Conservation (phyloP, 148 eudicot genomes). For the Chenopodium berlandieri region DNA sequence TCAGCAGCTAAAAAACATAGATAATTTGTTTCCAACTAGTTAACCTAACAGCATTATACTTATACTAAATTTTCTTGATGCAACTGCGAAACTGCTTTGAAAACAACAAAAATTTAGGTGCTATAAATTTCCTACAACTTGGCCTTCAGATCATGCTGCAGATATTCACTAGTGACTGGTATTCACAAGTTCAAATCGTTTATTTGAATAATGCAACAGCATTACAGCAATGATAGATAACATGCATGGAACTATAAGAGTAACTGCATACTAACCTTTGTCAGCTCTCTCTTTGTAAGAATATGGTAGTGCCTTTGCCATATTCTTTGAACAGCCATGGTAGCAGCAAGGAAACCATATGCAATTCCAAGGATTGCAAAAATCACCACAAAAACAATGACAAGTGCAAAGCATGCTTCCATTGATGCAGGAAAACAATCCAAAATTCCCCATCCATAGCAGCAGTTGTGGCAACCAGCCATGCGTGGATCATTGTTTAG, state of each 20-base stretch:
- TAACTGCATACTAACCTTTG: constrained; percentile 50
- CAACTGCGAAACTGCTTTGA: not conserved
- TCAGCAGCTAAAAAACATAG: not conserved
- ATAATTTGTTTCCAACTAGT: not conserved
- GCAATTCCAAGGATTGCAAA: constrained; percentile 91
- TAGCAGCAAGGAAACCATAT: constrained; percentile 84
- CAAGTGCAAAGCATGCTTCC: constrained; percentile 84
- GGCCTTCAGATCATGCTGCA: not conserved
- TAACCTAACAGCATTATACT: not conserved
- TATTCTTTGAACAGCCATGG: constrained; percentile 82
- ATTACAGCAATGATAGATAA: not conserved
- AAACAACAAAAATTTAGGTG: not conserved
- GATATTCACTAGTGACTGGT: not conserved
- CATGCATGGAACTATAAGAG: not conserved
- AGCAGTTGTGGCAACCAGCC: constrained; percentile 91
- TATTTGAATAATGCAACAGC: not conserved
- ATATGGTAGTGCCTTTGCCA: constrained; percentile 98
- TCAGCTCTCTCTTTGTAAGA: constrained; percentile 85
- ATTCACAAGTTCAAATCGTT: not conserved
- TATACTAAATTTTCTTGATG: not conserved
- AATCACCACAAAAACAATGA: constrained; percentile 67
- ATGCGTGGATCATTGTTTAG: constrained; percentile 62
- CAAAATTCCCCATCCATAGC: constrained; percentile 86
- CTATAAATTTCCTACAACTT: not conserved
- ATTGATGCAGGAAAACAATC: constrained; percentile 85